Evolutionary conservation across 345 rosid genomes (phyloP), one percentile per base, ranked within the genome.

Genomic region (Acer yangbiense): DNA sequence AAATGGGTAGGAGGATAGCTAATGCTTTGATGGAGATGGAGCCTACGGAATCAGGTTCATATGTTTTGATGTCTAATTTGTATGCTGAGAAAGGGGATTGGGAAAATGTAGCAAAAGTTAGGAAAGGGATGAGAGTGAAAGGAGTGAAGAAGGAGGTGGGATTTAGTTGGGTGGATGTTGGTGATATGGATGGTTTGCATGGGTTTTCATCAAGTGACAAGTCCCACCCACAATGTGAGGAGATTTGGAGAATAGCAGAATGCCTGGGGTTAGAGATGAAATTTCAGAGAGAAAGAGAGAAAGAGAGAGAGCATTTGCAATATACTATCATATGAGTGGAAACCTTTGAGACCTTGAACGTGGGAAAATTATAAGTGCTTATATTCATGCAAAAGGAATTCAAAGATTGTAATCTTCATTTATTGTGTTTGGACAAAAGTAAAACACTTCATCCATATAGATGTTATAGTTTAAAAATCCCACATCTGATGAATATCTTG

Each of bases 101-200:
- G 98, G 98, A 89, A 50, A 87, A 86, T 74, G 97, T 82, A 18
- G 92, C 93, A 5, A 83, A 82, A 62, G 9, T 90, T 25, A 82
- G 98, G 80, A 93, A 65, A 82, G 77, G 79, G 73, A 95, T 93
- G 97, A 89, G 93, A 83, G 86, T 80, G 83, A 89, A 78, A 77
- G 93, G 94, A 70, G 94, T 95, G 46, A 92, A 77, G 89, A 95
- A 95, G 85, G 97, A 91, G 78, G 83, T 85, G 35, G 98, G 98
- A 41, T 85, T 83, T 75, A 95, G 98, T 81, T 88, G 98, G 98
- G 93, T 87, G 68, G 98, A 95, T 82, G 85, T 88, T 62, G 86
- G 81, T 76, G 86, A 87, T 60, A 44, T 14, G 63, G 84, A 86
- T 62, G 83, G 86, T 75, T 84, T 84, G 77, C 88, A 89, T 46